Percentiles rank a stretch among this genome's conserved stretches.
Evolutionary conservation across 352 stramenopile species (phyloP).

Genomic region (Pythium pyrilobum): DNA sequence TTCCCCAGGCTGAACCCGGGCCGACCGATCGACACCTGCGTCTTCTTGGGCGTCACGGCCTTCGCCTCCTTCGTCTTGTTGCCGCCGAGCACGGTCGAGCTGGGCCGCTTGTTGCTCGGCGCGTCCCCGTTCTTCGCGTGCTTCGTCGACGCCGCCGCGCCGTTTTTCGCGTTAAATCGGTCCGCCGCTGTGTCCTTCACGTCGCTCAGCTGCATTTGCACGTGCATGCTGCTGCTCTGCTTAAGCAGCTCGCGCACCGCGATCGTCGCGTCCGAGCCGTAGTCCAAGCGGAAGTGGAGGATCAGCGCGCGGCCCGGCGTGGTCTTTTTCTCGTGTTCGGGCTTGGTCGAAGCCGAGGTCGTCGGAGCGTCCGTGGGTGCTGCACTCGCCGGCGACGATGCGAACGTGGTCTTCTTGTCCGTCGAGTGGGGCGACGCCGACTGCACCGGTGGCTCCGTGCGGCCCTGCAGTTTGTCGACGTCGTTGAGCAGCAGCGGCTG

Average conservation of each 20-base stretch:
- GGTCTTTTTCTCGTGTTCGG: conserved; percentile 1
- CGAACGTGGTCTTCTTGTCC: background rate
- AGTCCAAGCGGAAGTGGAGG: conserved; percentile 57
- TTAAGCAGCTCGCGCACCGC: conserved; percentile 93
- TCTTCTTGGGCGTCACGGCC: conserved; percentile 65
- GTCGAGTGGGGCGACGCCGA: background rate
- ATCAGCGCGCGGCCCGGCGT: conserved; percentile 13
- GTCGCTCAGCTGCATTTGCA: conserved; percentile 51
- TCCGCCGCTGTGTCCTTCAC: conserved; percentile 9
- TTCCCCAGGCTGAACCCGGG: conserved; percentile 77
- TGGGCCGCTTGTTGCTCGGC: conserved; percentile 29
- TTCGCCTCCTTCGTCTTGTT: conserved; percentile 29
- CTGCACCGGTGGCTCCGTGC: conserved; percentile 1
- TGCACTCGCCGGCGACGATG: background rate
- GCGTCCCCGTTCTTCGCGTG: background rate
- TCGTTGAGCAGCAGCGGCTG: conserved; percentile 85
- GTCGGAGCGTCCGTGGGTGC: background rate
- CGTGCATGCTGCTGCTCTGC: conserved; percentile 78
- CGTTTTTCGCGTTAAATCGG: background rate
- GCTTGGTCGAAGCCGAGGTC: background rate
- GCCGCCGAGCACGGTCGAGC: conserved; percentile 6
- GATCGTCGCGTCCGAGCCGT: conserved; percentile 89
- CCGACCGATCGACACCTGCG: conserved; percentile 71
- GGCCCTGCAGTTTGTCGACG: conserved; percentile 40
- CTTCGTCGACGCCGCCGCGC: background rate